phyloP scores from a whole-genome alignment of 148 eudicot genomes.

The Simmondsia chinensis region DNA sequence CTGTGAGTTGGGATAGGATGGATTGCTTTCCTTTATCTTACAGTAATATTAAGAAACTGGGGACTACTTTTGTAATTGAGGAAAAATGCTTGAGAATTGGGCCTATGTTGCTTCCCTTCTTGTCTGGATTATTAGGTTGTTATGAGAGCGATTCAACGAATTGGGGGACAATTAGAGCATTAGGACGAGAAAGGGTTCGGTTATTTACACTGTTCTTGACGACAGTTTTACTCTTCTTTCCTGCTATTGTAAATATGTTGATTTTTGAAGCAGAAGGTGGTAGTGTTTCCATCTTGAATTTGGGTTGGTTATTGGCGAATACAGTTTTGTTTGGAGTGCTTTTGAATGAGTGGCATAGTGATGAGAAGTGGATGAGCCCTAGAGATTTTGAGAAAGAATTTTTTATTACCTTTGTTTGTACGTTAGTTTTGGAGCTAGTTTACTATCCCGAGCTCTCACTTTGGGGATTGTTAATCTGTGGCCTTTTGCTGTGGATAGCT shows the following conservation, averaged over 20 bases:
- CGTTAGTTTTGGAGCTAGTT: slow-evolving; percentile 66
- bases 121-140: slow-evolving; percentile 80
- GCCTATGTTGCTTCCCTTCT: slow-evolving; percentile 87
- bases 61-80: slow-evolving; percentile 35
- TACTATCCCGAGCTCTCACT: slow-evolving; percentile 94
- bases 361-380: slow-evolving; percentile 43
- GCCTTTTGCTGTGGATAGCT: slow-evolving; percentile 60
- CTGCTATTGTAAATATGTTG: slow-evolving; percentile 75
- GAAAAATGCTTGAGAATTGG: slow-evolving; percentile 64
- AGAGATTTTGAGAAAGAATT: slow-evolving; percentile 77
- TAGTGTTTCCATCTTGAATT: slow-evolving; percentile 45
- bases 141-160: slow-evolving; percentile 61
- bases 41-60: slow-evolving; percentile 34
- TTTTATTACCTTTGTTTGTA: slow-evolving; percentile 69
- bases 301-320: slow-evolving; percentile 85
- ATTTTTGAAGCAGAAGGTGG: slow-evolving; percentile 76
- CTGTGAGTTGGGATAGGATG: slow-evolving; percentile 84
- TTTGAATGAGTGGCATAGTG: slow-evolving; percentile 72
- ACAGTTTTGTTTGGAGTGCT: slow-evolving; percentile 92
- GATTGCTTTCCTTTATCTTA: slow-evolving; percentile 85
- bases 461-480: slow-evolving; percentile 85
- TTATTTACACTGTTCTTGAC: slow-evolving; percentile 73
- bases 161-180: slow-evolving; percentile 46
- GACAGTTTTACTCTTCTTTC: slow-evolving; percentile 62
- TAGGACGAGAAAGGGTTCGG: slow-evolving; percentile 56